These are phyloP conservation scores for Trichosporon sp. DNA, from an alignment of 1,284 basidiomycete species.

Conservation along the genomic window DNA sequence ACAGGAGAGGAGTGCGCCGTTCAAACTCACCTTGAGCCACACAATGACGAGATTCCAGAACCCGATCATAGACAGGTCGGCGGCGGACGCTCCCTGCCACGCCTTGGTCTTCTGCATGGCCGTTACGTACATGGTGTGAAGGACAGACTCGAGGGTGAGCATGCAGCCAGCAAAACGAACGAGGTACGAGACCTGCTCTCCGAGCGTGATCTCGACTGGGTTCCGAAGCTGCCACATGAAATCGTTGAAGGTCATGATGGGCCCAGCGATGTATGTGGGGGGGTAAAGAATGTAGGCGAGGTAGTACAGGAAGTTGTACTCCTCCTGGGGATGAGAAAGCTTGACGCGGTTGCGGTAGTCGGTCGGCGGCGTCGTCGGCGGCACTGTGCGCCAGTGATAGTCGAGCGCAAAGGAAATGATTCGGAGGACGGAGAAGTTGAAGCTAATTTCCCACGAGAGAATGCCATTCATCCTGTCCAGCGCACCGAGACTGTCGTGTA, in stretches of 20 bases:
- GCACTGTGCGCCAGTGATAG: slow-evolving; percentile 65
- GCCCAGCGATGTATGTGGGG: slow-evolving; percentile 91
- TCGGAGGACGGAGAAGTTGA: slow-evolving; percentile 95
- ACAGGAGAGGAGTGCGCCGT: not conserved
- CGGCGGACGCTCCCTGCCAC: slow-evolving; percentile 62
- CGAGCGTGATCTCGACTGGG: slow-evolving; percentile 51
- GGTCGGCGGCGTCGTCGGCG: slow-evolving; percentile 12
- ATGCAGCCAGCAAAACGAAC: slow-evolving; percentile 67
- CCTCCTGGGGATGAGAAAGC: slow-evolving; percentile 50
- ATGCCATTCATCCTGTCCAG: slow-evolving; percentile 59
- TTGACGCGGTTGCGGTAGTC: slow-evolving; percentile 53
- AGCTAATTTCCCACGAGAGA: slow-evolving; percentile 88
- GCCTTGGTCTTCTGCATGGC: slow-evolving; percentile 82
- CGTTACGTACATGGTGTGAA: slow-evolving; percentile 94
- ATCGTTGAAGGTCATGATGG: slow-evolving; percentile 94
- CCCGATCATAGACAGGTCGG: slow-evolving; percentile 84
- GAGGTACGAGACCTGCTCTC: slow-evolving; percentile 54
- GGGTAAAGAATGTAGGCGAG: slow-evolving; percentile 78
- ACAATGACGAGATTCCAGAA: slow-evolving; percentile 97
- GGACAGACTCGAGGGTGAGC: slow-evolving; percentile 81
- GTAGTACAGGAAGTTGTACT: slow-evolving; percentile 59
- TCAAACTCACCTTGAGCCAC: slow-evolving; percentile 77
- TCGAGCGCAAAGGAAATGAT: slow-evolving; percentile 91
- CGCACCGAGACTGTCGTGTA: slow-evolving; percentile 56
- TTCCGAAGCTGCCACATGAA: slow-evolving; percentile 64